Evolutionary conservation across 129 eudicot genomes (phyloP).

Genomic region (Ambrosia trifida): DNA sequence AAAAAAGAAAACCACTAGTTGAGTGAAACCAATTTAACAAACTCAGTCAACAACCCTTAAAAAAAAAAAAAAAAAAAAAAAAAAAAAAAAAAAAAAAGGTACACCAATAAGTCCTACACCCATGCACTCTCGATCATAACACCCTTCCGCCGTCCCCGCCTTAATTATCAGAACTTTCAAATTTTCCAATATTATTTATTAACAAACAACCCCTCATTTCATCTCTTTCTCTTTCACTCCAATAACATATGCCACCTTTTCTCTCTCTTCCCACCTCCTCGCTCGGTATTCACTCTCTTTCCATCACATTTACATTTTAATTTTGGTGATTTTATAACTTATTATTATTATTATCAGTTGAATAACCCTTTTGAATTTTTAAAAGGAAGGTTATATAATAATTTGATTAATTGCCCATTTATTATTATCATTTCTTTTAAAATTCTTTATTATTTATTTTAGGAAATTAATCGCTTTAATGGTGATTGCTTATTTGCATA

Average conservation of each 20-base stretch:
- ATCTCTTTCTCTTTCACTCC: background rate
- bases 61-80: too few relatives aligned
- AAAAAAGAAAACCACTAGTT: too few relatives aligned
- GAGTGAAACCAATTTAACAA: too few relatives aligned
- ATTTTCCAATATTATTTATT: background rate
- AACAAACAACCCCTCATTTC: constrained; percentile 37
- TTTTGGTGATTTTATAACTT: background rate
- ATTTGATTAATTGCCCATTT: constrained; percentile 14
- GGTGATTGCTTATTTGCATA: background rate
- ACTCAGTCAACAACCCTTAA: too few relatives aligned
- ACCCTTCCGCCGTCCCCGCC: constrained; percentile 56
- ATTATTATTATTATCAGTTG: background rate
- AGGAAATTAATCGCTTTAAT: constrained; percentile 24
- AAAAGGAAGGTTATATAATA: constrained; percentile 13
- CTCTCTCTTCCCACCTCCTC: constrained; percentile 26
- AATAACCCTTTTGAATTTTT: constrained; percentile 29
- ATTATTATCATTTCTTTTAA: background rate
- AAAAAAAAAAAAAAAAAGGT: too few relatives aligned
- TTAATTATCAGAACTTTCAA: constrained; percentile 42
- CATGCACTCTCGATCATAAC: background rate
- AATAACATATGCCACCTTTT: constrained; percentile 8
- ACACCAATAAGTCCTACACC: background rate
- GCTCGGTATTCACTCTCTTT: constrained; percentile 26
- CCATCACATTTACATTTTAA: constrained; percentile 1
- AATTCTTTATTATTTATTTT: background rate